phyloP scores from a whole-genome alignment of 2,329 filamentous ascomycete species.

The Tolypocladium tropicale region DNA sequence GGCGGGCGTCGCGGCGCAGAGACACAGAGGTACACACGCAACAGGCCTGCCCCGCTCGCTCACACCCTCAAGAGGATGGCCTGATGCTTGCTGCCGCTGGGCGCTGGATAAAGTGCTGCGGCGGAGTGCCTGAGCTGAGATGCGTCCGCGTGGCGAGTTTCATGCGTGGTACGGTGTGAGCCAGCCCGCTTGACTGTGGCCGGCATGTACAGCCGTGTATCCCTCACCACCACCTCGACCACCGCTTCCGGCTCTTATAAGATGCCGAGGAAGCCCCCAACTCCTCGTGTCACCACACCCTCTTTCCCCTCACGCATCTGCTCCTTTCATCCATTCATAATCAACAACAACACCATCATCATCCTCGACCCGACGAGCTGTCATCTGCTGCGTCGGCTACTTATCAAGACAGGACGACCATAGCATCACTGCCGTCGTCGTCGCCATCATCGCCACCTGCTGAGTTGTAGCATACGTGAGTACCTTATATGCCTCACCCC shows the following conservation, averaged over 20 bases:
- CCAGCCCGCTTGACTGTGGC: background rate
- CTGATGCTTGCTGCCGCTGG: background rate
- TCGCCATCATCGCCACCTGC: background rate
- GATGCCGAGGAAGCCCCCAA: background rate
- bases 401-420: background rate
- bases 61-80: background rate
- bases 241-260: background rate
- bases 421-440: background rate
- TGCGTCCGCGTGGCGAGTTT: background rate
- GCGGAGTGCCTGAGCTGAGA: background rate
- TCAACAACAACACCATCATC: too few species aligned
- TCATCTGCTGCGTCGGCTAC: background rate
- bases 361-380: background rate
- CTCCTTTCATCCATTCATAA: background rate
- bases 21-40: too few species aligned
- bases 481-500: too few species aligned
- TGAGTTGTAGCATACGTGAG: background rate
- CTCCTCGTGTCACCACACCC: background rate
- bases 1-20: too few species aligned
- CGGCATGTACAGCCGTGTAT: too few species aligned
- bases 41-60: background rate
- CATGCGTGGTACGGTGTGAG: background rate
- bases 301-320: background rate
- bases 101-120: background rate
- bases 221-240: background rate